Evolutionary conservation across 495 filamentous ascomycete species (phyloP).

Genomic region (Trichoderma erinaceum): DNA sequence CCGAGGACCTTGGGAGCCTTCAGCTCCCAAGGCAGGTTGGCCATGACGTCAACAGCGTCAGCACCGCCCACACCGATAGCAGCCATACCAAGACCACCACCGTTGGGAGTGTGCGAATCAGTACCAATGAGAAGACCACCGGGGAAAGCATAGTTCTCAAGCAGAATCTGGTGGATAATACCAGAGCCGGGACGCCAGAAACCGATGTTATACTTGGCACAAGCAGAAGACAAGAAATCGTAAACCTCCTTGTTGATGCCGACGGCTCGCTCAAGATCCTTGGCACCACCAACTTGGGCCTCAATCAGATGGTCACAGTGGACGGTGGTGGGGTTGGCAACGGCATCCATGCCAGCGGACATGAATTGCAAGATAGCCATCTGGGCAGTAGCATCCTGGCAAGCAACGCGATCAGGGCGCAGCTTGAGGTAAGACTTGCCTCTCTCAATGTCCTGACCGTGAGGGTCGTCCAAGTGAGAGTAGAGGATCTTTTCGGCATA

Average conservation of each 20-base stretch:
- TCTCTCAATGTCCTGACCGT: constrained; percentile 92
- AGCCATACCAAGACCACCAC: constrained; percentile 90
- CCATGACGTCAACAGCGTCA: constrained; percentile 98
- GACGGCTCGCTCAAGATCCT: constrained; percentile 88
- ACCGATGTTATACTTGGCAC: constrained; percentile 99
- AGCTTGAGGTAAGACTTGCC: constrained; percentile 93
- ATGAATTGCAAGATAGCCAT: constrained; percentile 99
- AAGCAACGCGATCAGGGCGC: constrained; percentile 95
- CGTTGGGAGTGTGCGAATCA: constrained; percentile 98
- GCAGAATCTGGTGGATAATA: constrained; percentile 98
- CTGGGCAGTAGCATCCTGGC: constrained; percentile 98
- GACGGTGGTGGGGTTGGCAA: constrained; percentile 91
- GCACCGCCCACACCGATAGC: constrained; percentile 98
- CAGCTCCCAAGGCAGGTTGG: constrained; percentile 93
- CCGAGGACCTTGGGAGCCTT: constrained; percentile 98
- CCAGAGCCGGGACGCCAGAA: constrained; percentile 98
- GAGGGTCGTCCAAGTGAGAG: constrained; percentile 96
- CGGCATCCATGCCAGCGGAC: constrained; percentile 91
- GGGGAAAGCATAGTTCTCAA: constrained; percentile 99
- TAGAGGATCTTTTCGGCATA: constrained; percentile 98
- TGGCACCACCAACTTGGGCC: constrained; percentile 86
- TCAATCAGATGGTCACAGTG: constrained; percentile 99
- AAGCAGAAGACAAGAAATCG: constrained; percentile 90
- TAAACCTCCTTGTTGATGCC: constrained; percentile 99
- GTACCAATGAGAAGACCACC: constrained; percentile 98